A percentile compares a stretch with the other conserved stretches of the same genome.
Conservation (phyloP, 2,329 filamentous ascomycete species). For the Intubia oerlemansii region DNA sequence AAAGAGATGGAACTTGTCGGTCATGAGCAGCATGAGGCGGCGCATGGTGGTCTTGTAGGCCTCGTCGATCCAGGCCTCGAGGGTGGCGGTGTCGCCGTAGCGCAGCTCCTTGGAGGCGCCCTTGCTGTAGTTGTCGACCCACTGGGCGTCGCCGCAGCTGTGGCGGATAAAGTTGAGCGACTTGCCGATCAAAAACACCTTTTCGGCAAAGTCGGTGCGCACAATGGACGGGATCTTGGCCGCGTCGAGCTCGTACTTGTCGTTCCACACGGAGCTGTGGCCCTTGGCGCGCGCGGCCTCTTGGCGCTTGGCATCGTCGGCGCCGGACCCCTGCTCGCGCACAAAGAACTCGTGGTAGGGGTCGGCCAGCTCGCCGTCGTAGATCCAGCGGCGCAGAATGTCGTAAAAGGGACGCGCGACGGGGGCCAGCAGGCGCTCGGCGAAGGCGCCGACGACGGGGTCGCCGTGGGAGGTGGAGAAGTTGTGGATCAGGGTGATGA, state of each 20-base stretch:
- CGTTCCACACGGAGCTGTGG: conserved; percentile 88
- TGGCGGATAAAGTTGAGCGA: conserved; percentile 96
- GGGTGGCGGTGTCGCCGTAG: conserved; percentile 80
- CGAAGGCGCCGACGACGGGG: conserved; percentile 82
- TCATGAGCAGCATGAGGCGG: conserved; percentile 81
- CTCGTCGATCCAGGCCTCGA: conserved; percentile 87
- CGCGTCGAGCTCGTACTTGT: conserved; percentile 76
- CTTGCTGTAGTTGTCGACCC: conserved; percentile 93
- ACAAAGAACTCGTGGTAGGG: conserved; percentile 94
- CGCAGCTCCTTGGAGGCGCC: conserved; percentile 75
- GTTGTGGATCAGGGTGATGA: conserved; percentile 82
- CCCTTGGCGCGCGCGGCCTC: conserved; percentile 29
- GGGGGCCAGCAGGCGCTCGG: conserved; percentile 66
- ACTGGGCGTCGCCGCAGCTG: conserved; percentile 78
- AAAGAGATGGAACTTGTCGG: conserved; percentile 83
- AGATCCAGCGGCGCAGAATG: conserved; percentile 92
- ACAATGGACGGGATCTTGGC: conserved; percentile 87
- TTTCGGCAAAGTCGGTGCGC: conserved; percentile 80
- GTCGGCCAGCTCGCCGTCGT: conserved; percentile 93
- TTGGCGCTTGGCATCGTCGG: conserved; percentile 17
- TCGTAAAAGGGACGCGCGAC: conserved; percentile 93
- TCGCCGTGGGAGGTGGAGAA: conserved; percentile 91
- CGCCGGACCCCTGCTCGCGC: conserved; percentile 47
- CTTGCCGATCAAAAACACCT: conserved; percentile 93
- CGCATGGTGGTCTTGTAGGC: conserved; percentile 98